These are phyloP conservation scores for Hortaea werneckii DNA, from an alignment of 2,329 filamentous ascomycete genomes.

Conservation along the genomic window DNA sequence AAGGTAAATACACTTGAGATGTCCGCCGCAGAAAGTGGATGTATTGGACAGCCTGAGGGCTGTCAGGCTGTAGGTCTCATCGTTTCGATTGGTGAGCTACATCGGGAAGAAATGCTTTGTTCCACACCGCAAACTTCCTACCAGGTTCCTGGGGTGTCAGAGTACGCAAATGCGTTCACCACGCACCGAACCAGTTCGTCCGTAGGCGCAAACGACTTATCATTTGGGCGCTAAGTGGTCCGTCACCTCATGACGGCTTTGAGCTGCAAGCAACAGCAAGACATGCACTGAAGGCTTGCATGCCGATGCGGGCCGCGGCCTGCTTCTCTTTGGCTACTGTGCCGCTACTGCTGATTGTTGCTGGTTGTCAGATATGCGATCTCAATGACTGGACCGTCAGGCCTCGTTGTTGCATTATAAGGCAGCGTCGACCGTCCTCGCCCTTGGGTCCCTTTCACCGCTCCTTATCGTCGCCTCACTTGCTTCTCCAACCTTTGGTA, in stretches of 20 bases:
- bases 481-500: not conserved
- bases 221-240: constrained; percentile 4
- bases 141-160: constrained; percentile 8
- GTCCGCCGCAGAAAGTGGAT: not conserved
- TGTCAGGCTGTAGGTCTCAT: not conserved
- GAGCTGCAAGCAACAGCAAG: constrained; percentile 10
- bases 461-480: constrained; percentile 2
- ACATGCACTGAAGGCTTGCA: no score
- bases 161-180: constrained; percentile 7
- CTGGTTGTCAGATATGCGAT: constrained; percentile 6
- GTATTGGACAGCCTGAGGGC: not conserved
- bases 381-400: constrained; percentile 7
- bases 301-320: constrained; percentile 12
- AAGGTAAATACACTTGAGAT: not conserved
- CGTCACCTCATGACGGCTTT: constrained; percentile 9
- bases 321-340: constrained; percentile 10
- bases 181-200: constrained; percentile 9
- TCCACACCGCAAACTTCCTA: constrained; percentile 19
- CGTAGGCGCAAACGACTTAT: constrained; percentile 10
- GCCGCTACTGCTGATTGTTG: constrained; percentile 8
- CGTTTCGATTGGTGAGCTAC: not conserved
- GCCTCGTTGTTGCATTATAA: constrained; percentile 16
- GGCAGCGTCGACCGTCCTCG: constrained; percentile 12
- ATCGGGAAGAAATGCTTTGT: constrained; percentile 18
- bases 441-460: constrained; percentile 13